Conservation (phyloP, 495 filamentous ascomycete genomes). For the Lasiosphaeris hirsuta region DNA sequence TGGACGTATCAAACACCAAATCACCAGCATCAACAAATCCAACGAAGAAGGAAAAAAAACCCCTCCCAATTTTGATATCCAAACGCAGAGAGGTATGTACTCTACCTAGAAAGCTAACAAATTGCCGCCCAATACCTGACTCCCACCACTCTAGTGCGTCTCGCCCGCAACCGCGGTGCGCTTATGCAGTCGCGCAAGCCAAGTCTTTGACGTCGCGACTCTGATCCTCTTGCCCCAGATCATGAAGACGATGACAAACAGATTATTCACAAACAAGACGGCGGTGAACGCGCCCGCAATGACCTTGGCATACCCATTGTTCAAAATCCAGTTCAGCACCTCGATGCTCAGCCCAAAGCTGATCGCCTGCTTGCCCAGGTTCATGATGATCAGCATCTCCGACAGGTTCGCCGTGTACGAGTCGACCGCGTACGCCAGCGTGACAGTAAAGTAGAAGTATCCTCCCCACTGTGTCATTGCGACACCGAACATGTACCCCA, state of each 20-base stretch:
- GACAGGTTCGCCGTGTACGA: conserved; percentile 53
- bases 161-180: neutral
- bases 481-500: conserved; percentile 53
- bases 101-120: no score
- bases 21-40: no score
- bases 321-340: conserved; percentile 56
- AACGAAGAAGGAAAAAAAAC: no score
- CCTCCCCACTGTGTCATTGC: conserved; percentile 50
- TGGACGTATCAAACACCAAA: no score
- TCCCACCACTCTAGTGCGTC: neutral
- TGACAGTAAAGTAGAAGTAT: conserved; percentile 59
- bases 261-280: conserved; percentile 55
- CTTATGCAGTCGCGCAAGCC: conserved; percentile 42
- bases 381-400: conserved; percentile 68
- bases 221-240: conserved; percentile 57
- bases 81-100: no score
- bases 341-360: conserved; percentile 61
- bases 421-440: conserved; percentile 58
- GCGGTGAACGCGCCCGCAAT: conserved; percentile 57
- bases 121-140: no score
- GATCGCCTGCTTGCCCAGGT: conserved; percentile 62
- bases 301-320: conserved; percentile 53
- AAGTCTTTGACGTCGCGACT: conserved; percentile 45
- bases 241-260: conserved; percentile 56
- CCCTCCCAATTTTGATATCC: no score